These are phyloP conservation scores for Mesembryanthemum crystallinum DNA, from an alignment of 148 eudicot species.

Conservation along the genomic window DNA sequence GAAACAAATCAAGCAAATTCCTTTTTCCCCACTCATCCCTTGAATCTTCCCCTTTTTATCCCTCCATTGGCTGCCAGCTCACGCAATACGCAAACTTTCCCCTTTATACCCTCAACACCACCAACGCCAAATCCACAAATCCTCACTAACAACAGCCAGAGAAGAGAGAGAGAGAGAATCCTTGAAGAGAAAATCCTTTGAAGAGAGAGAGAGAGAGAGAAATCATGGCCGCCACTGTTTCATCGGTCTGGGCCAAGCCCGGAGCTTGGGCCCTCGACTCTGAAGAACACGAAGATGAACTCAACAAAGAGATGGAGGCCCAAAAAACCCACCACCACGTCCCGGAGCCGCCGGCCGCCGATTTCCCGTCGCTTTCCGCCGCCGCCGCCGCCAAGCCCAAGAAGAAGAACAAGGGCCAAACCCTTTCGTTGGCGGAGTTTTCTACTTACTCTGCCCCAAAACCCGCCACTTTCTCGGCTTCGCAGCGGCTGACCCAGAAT, in stretches of 20 bases:
- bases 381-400: conserved; percentile 67
- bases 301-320: conserved; percentile 26
- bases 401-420: conserved; percentile 76
- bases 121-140: neutral
- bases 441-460: conserved; percentile 24
- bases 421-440: conserved; percentile 58
- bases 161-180: conserved; percentile 17
- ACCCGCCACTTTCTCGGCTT: conserved; percentile 4
- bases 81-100: conserved; percentile 14
- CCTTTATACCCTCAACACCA: neutral
- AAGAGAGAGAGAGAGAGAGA: conserved; percentile 17
- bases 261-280: conserved; percentile 96
- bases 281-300: conserved; percentile 74
- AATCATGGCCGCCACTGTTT: conserved; percentile 78
- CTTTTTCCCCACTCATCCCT: neutral
- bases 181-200: neutral
- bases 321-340: conserved; percentile 6
- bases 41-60: neutral
- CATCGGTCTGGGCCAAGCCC: conserved; percentile 75
- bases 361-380: conserved; percentile 63
- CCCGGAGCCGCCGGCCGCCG: conserved; percentile 37
- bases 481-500: conserved; percentile 36
- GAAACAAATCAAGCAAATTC: conserved; percentile 3
- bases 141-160: neutral
- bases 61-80: conserved; percentile 12